Percentiles rank a stretch among this genome's conserved stretches.
Conservation (phyloP, 306 rosid species). For the Senna siamea region DNA sequence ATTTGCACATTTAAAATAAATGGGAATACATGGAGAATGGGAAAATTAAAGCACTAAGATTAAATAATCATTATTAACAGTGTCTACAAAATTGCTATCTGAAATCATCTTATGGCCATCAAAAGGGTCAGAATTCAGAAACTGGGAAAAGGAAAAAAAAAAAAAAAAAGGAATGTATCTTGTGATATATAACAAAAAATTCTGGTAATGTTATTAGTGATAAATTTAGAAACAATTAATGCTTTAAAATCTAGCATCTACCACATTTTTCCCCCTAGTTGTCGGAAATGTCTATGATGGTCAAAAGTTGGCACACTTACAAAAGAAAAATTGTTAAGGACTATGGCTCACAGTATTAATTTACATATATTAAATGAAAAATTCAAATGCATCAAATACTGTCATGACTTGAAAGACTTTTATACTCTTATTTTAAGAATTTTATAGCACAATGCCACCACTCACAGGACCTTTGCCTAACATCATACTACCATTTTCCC, state of each 20-base stretch:
- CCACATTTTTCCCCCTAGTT: not conserved
- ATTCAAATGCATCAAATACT: not conserved
- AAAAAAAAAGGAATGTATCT: not conserved
- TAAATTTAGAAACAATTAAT: constrained; percentile 1
- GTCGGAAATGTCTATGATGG: constrained; percentile 10
- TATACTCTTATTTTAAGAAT: not conserved
- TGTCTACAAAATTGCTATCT: not conserved
- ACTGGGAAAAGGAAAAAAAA: too few species aligned
- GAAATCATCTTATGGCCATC: too few species aligned
- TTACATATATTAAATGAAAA: not conserved
- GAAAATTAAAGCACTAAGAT: not conserved
- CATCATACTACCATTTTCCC: constrained; percentile 7
- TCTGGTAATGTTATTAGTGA: constrained; percentile 12
- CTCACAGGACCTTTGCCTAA: not conserved
- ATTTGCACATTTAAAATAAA: constrained; percentile 21
- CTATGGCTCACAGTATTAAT: not conserved
- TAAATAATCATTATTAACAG: not conserved
- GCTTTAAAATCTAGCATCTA: constrained; percentile 20
- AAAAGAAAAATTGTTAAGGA: not conserved
- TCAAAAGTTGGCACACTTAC: constrained; percentile 18
- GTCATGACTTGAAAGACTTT: not conserved
- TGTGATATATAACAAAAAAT: not conserved
- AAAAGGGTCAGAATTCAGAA: too few species aligned
- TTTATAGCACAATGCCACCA: constrained; percentile 1
- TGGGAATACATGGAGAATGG: not conserved